These are phyloP conservation scores for Zoysia pacifica DNA, from an alignment of 176 grass and related monocot genomes.

Conservation along the genomic window DNA sequence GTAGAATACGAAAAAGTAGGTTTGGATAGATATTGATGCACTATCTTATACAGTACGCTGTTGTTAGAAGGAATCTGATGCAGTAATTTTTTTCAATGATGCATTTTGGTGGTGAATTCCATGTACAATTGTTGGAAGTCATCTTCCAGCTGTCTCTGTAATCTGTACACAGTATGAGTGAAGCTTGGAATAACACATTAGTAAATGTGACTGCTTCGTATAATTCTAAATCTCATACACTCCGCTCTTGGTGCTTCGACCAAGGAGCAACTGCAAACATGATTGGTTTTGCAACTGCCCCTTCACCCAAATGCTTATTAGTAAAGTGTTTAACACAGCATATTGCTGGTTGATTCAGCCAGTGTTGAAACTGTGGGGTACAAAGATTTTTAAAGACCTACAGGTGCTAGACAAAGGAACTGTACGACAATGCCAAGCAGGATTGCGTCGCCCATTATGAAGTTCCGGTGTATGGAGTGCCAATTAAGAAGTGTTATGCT, in stretches of 20 bases:
- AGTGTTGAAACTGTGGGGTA: no score
- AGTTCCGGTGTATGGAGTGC: no score
- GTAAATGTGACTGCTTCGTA: background rate
- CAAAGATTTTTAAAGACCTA: no score
- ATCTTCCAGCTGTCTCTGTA: conserved; percentile 11
- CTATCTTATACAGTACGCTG: background rate
- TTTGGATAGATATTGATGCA: background rate
- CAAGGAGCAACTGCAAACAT: no score
- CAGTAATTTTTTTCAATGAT: conserved; percentile 3
- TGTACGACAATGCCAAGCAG: no score
- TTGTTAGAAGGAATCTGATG: conserved; percentile 23
- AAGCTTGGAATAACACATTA: background rate
- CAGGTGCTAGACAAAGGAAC: no score
- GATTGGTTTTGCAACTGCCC: no score
- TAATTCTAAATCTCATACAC: background rate
- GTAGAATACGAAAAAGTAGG: conserved; percentile 21
- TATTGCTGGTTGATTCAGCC: background rate
- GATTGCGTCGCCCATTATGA: background rate
- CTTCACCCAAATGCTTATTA: no score
- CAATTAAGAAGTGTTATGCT: no score
- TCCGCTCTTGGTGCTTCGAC: background rate
- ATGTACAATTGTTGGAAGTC: conserved; percentile 39
- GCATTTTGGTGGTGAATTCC: conserved; percentile 4
- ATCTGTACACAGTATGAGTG: conserved; percentile 3
- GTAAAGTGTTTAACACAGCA: background rate